A percentile compares a stretch with the other conserved stretches of the same genome.
These are phyloP conservation scores for Teunomyces cretensis DNA, from an alignment of 805 yeast genomes.

Conservation along the genomic window DNA sequence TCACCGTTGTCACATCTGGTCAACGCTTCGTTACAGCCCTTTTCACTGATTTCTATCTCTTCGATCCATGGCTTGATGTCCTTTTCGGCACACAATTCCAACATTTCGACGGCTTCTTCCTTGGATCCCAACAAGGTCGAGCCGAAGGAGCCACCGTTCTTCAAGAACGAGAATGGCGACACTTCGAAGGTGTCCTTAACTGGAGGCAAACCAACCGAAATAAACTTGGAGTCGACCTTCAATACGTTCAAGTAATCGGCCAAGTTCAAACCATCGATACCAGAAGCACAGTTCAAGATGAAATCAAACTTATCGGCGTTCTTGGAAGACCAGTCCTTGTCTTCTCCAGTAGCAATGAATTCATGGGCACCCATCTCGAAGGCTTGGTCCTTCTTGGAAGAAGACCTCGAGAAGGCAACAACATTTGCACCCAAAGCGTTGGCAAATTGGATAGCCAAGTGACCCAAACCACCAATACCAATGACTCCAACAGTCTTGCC, in stretches of 20 bases:
- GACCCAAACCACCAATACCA: slow-evolving; percentile 60
- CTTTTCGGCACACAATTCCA: slow-evolving; percentile 60
- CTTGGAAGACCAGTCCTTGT: slow-evolving; percentile 38
- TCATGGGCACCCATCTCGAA: slow-evolving; percentile 51
- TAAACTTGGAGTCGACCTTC: slow-evolving; percentile 57
- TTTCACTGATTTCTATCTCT: slow-evolving; percentile 52
- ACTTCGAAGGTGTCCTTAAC: slow-evolving; percentile 42
- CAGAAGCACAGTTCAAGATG: slow-evolving; percentile 53
- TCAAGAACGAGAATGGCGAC: slow-evolving; percentile 52
- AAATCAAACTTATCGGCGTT: slow-evolving; percentile 44
- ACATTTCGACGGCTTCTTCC: slow-evolving; percentile 64
- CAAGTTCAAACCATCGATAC: slow-evolving; percentile 51
- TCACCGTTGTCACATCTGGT: slow-evolving; percentile 54
- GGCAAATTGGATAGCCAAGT: slow-evolving; percentile 55
- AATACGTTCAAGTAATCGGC: slow-evolving; percentile 47
- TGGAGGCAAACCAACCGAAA: slow-evolving; percentile 67
- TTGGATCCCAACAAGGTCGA: slow-evolving; percentile 63
- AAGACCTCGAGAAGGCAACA: slow-evolving; percentile 52
- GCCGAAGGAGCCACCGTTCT: slow-evolving; percentile 51
- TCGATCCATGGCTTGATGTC: slow-evolving; percentile 64
- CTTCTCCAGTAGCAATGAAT: slow-evolving; percentile 55
- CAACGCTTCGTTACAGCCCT: slow-evolving; percentile 54
- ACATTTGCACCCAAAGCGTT: slow-evolving; percentile 62
- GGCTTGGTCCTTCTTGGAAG: slow-evolving; percentile 50
- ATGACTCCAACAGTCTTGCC: slow-evolving; percentile 53